A percentile compares a stretch with the other conserved stretches of the same genome.
These are phyloP conservation scores for Colletotrichum magnum DNA, from an alignment of 2,329 filamentous ascomycete species.

Conservation along the genomic window DNA sequence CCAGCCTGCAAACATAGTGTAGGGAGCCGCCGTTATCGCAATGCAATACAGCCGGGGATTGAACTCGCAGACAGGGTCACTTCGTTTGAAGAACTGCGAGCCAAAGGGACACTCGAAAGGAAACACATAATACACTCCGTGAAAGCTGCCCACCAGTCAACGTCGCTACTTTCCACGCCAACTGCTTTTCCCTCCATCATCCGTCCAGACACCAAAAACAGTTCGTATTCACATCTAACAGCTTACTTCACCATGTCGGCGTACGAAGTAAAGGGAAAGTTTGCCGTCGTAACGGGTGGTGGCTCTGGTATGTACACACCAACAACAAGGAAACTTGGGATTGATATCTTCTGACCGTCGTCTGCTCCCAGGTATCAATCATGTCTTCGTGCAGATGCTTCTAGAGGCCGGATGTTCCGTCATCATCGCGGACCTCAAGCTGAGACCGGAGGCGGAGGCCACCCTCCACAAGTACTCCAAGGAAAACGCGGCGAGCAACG, in stretches of 20 bases:
- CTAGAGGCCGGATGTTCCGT: conserved; percentile 46
- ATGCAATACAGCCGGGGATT: no score
- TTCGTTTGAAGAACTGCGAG: no score
- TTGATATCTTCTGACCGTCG: not conserved
- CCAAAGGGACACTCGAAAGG: no score
- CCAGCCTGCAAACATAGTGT: no score
- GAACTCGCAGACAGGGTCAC: no score
- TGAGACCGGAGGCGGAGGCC: conserved; percentile 44
- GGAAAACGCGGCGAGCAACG: not conserved
- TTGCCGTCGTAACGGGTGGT: not conserved
- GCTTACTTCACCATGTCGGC: not conserved
- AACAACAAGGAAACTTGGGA: no score
- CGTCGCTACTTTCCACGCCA: not conserved
- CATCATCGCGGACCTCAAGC: conserved; percentile 45
- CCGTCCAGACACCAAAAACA: not conserved
- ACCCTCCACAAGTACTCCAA: conserved; percentile 37
- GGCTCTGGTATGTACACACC: conserved; percentile 8
- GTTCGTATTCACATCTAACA: no score
- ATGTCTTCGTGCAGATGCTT: conserved; percentile 42
- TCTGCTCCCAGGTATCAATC: conserved; percentile 43
- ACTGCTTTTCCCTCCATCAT: not conserved
- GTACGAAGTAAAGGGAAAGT: not conserved
- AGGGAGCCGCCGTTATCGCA: no score
- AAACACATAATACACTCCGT: no score
- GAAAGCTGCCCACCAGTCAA: no score